These are phyloP conservation scores for Leptographium wingfieldii DNA, from an alignment of 2,329 filamentous ascomycete genomes.

Conservation along the genomic window DNA sequence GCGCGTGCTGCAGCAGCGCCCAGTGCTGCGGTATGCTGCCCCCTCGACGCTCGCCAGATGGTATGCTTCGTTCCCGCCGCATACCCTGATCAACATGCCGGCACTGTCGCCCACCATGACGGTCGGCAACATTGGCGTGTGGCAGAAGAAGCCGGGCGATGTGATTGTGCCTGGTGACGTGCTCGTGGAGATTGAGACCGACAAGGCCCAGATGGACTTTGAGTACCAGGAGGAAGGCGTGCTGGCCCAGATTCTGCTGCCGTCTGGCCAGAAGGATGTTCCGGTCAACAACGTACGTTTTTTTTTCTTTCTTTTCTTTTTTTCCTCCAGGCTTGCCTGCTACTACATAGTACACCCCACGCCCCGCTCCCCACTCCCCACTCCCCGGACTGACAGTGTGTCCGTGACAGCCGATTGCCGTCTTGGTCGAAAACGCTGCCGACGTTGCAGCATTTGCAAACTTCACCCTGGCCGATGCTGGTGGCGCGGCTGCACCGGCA, in stretches of 20 bases:
- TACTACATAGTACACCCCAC: too few species aligned
- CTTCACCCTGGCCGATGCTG: constrained; percentile 82
- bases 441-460: constrained; percentile 81
- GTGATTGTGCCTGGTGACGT: constrained; percentile 81
- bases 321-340: neutral
- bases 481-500: constrained; percentile 36
- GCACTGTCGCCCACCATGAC: constrained; percentile 97
- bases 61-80: constrained; percentile 79
- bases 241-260: constrained; percentile 81
- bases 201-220: constrained; percentile 91
- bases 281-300: constrained; percentile 80
- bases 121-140: constrained; percentile 85
- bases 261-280: constrained; percentile 87
- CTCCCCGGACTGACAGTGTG: too few species aligned
- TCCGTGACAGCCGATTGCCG: constrained; percentile 67
- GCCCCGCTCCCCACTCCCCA: neutral
- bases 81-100: constrained; percentile 95
- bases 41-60: constrained; percentile 45
- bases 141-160: constrained; percentile 97
- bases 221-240: constrained; percentile 85
- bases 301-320: neutral
- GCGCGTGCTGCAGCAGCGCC: constrained; percentile 42
- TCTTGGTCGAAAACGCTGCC: constrained; percentile 82
- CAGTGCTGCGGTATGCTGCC: constrained; percentile 37
- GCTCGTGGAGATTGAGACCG: constrained; percentile 82